phyloP scores from a whole-genome alignment of 2,329 filamentous ascomycete species.

The Xylariales sp. region DNA sequence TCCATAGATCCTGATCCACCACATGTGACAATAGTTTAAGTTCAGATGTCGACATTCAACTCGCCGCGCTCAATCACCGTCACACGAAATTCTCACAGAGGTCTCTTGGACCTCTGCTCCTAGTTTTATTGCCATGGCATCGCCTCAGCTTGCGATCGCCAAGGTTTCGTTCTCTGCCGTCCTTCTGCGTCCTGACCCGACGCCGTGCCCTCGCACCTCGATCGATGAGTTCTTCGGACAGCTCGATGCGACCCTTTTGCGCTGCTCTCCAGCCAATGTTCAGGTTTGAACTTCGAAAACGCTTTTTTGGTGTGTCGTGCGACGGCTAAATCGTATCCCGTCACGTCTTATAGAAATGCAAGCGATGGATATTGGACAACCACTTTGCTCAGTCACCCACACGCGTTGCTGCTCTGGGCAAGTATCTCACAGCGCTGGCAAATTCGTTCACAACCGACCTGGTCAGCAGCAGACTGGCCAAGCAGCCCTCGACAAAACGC shows the following conservation, averaged over 20 bases:
- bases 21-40: too few relatives aligned
- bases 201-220: slow-evolving; percentile 61
- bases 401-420: slow-evolving; percentile 65
- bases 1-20: too few relatives aligned
- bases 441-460: slow-evolving; percentile 44
- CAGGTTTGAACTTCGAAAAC: slow-evolving; percentile 67
- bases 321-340: slow-evolving; percentile 28
- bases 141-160: slow-evolving; percentile 69
- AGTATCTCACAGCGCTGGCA: slow-evolving; percentile 69
- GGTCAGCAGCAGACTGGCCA: slow-evolving; percentile 27
- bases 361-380: slow-evolving; percentile 76
- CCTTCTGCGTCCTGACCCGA: slow-evolving; percentile 71
- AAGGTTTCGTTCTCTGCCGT: slow-evolving; percentile 74
- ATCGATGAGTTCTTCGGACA: slow-evolving; percentile 66
- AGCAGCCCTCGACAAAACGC: slow-evolving; percentile 55
- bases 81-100: not conserved
- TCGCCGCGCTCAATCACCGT: too few relatives aligned
- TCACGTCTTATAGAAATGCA: slow-evolving; percentile 68
- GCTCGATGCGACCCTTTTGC: slow-evolving; percentile 59
- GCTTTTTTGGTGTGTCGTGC: slow-evolving; percentile 30
- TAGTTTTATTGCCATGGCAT: slow-evolving; percentile 45
- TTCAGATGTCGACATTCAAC: too few relatives aligned
- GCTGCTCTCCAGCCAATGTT: slow-evolving; percentile 77
- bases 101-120: not conserved
- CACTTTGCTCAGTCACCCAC: slow-evolving; percentile 65